These are phyloP conservation scores for Lathyrus oleraceus DNA, from an alignment of 306 rosid species.

Conservation along the genomic window DNA sequence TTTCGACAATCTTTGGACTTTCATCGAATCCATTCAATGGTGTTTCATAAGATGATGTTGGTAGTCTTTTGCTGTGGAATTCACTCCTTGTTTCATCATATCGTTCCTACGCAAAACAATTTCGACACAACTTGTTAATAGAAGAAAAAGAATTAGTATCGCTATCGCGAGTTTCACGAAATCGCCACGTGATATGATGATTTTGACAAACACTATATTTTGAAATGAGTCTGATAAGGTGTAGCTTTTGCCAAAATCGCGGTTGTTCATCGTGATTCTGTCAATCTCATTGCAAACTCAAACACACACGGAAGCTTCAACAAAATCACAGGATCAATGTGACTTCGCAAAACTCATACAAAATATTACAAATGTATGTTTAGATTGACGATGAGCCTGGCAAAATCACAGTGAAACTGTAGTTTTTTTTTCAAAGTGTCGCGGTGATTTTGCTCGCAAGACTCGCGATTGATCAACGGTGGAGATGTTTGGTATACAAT, in stretches of 20 bases:
- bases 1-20: constrained; percentile 87
- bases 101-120: constrained; percentile 56
- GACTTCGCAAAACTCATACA: not conserved
- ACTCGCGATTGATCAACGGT: not conserved
- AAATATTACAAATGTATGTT: too few species aligned
- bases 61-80: constrained; percentile 71
- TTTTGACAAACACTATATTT: not conserved
- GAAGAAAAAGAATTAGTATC: not conserved
- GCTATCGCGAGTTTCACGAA: not conserved
- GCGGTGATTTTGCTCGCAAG: not conserved
- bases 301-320: not conserved
- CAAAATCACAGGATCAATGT: not conserved
- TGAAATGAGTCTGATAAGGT: not conserved
- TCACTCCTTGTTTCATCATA: constrained; percentile 77
- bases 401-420: too few species aligned
- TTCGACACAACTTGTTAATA: not conserved
- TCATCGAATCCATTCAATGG: constrained; percentile 55
- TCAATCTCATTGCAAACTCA: not conserved
- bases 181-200: not conserved
- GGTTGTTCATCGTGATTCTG: not conserved
- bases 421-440: too few species aligned
- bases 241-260: not conserved
- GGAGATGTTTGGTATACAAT: not conserved
- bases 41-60: constrained; percentile 59
- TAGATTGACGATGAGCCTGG: too few species aligned